phyloP scores from a whole-genome alignment of 768 basidiomycete species.

The Paxillus involutus region DNA sequence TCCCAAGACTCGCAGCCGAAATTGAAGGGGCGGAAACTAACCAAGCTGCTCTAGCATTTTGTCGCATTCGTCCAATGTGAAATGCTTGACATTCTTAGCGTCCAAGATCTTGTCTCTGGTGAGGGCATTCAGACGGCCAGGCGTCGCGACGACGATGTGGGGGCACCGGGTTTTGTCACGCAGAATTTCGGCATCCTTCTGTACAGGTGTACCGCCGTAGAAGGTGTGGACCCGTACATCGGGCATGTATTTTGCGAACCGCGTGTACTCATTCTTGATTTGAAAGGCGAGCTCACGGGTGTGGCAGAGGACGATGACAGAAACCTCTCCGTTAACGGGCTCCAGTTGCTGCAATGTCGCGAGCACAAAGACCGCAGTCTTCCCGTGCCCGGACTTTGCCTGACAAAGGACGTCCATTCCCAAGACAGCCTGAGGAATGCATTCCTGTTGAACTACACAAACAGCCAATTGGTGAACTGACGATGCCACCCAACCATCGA shows the following conservation, averaged over 20 bases:
- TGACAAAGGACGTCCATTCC: conserved; percentile 99
- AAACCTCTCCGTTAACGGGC: conserved; percentile 96
- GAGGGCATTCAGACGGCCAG: conserved; percentile 95
- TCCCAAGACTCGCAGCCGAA: conserved; percentile 53
- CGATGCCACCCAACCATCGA: background rate
- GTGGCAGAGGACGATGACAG: conserved; percentile 97
- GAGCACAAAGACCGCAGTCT: conserved; percentile 98
- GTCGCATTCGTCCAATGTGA: conserved; percentile 99
- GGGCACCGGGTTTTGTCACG: conserved; percentile 97
- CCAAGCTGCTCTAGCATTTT: conserved; percentile 99
- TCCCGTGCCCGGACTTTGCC: conserved; percentile 98
- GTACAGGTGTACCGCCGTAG: conserved; percentile 94
- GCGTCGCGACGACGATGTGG: conserved; percentile 98
- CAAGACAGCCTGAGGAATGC: conserved; percentile 98
- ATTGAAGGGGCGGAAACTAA: conserved; percentile 81
- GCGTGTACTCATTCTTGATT: conserved; percentile 99
- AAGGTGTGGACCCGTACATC: conserved; percentile 97
- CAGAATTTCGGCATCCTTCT: conserved; percentile 90
- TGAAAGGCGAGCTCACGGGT: conserved; percentile 99
- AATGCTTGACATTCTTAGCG: conserved; percentile 97
- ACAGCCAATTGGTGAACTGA: conserved; percentile 1
- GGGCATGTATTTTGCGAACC: conserved; percentile 99
- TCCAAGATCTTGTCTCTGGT: conserved; percentile 94
- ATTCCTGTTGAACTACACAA: conserved; percentile 93
- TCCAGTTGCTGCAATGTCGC: conserved; percentile 98